Evolutionary conservation across 495 filamentous ascomycete species (phyloP).

Genomic region (Xylaria nigripes): DNA sequence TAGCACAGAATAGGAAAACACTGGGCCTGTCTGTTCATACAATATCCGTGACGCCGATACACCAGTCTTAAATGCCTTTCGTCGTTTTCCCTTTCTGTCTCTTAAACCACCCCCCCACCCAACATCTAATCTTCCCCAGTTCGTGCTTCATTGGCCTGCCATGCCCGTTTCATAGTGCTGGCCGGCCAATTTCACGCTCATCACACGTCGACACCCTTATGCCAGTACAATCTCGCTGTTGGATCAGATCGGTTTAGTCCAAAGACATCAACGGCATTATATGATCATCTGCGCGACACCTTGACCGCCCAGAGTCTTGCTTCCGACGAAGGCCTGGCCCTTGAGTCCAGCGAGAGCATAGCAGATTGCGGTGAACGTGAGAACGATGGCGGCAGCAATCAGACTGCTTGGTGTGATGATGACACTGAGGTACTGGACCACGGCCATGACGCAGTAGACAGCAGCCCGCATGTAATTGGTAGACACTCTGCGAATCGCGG

Average conservation of each 20-base stretch:
- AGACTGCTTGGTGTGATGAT: slow-evolving; percentile 57
- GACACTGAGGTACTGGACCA: slow-evolving; percentile 73
- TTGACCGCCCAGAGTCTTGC: slow-evolving; percentile 92
- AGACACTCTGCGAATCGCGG: slow-evolving; percentile 82
- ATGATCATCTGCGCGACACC: slow-evolving; percentile 99
- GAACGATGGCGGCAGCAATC: slow-evolving; percentile 77
- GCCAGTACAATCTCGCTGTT: neutral
- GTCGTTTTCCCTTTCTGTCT: neutral
- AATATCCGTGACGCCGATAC: slow-evolving; percentile 15
- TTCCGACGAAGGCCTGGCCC: slow-evolving; percentile 89
- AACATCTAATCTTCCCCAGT: neutral
- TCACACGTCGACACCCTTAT: neutral
- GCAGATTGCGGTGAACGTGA: slow-evolving; percentile 68
- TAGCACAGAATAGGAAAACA: slow-evolving; percentile 4
- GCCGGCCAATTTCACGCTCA: neutral
- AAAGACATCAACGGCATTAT: slow-evolving; percentile 34
- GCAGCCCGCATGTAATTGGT: slow-evolving; percentile 96
- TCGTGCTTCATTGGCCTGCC: neutral
- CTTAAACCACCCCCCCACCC: too few relatives aligned
- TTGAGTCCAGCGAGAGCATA: slow-evolving; percentile 80
- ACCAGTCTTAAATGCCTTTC: slow-evolving; percentile 10
- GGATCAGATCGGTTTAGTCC: neutral
- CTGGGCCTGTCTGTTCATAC: slow-evolving; percentile 11
- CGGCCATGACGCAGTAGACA: slow-evolving; percentile 73
- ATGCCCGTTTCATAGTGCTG: neutral